These are phyloP conservation scores for Candida sphagnicola DNA, from an alignment of 805 yeast genomes.

Conservation along the genomic window DNA sequence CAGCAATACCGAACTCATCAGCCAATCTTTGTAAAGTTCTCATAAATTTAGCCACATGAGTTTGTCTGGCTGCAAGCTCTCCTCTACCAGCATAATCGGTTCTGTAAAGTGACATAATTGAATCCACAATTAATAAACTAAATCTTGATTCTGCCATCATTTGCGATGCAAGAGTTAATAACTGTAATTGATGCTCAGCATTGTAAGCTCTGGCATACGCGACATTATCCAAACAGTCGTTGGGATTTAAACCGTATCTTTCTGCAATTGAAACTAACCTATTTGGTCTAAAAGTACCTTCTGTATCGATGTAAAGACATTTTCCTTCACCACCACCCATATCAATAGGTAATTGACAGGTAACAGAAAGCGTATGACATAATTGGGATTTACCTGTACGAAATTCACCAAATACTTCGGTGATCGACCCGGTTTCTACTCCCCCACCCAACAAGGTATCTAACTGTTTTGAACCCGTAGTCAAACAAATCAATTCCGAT, in stretches of 20 bases:
- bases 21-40: constrained; percentile 88
- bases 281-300: constrained; percentile 16
- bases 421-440: constrained; percentile 13
- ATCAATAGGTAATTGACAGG: constrained; percentile 14
- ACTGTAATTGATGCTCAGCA: constrained; percentile 90
- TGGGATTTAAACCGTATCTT: constrained; percentile 13
- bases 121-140: constrained; percentile 87
- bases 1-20: constrained; percentile 97
- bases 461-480: constrained; percentile 79
- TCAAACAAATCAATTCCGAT: constrained; percentile 84
- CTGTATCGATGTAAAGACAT: constrained; percentile 14
- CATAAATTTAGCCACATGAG: constrained; percentile 91
- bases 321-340: constrained; percentile 17
- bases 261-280: constrained; percentile 14
- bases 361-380: constrained; percentile 14
- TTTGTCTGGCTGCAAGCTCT: constrained; percentile 90
- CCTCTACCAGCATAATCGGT: constrained; percentile 96
- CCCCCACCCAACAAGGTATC: constrained; percentile 16
- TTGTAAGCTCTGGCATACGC: constrained; percentile 61
- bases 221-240: constrained; percentile 13
- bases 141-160: constrained; percentile 96
- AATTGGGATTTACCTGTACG: constrained; percentile 16
- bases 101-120: constrained; percentile 93
- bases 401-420: constrained; percentile 17
- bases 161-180: constrained; percentile 84